phyloP scores from a whole-genome alignment of 2,329 filamentous ascomycete species.

The Nemania sp. region DNA sequence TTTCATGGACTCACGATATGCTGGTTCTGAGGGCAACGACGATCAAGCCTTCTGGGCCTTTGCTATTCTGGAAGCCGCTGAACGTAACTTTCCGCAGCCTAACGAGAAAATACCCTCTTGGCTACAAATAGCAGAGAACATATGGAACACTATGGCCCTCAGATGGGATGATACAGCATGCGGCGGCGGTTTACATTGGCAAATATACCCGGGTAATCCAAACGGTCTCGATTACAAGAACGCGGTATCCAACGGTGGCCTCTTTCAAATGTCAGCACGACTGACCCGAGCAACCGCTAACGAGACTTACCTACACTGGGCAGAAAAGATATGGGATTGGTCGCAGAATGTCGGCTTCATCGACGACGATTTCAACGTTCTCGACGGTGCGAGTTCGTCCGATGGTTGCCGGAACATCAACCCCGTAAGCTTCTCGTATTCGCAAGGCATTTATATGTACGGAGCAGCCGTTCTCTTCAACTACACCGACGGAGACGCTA shows the following conservation, averaged over 20 bases:
- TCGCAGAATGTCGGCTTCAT: conserved; percentile 68
- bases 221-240: conserved; percentile 88
- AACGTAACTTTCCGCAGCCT: conserved; percentile 74
- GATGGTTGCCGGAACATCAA: conserved; percentile 67
- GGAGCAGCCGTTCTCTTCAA: conserved; percentile 74
- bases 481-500: conserved; percentile 61
- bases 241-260: conserved; percentile 81
- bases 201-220: conserved; percentile 80
- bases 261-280: conserved; percentile 84
- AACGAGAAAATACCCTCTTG: conserved; percentile 69
- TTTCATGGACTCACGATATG: conserved; percentile 69
- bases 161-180: conserved; percentile 79
- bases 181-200: conserved; percentile 81
- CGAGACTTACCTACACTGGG: conserved; percentile 74
- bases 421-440: conserved; percentile 72
- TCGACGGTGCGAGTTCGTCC: conserved; percentile 69
- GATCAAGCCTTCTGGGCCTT: conserved; percentile 82
- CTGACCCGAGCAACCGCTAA: conserved; percentile 78
- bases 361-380: conserved; percentile 65
- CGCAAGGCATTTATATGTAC: conserved; percentile 73
- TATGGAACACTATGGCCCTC: conserved; percentile 76
- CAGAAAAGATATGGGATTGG: conserved; percentile 76
- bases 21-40: conserved; percentile 76
- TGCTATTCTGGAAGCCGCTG: conserved; percentile 74
- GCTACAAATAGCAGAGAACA: conserved; percentile 74